A percentile compares a stretch with the other conserved stretches of the same genome.
These are phyloP conservation scores for Silene vulgaris DNA, from an alignment of 179 eudicot genomes.

Conservation along the genomic window DNA sequence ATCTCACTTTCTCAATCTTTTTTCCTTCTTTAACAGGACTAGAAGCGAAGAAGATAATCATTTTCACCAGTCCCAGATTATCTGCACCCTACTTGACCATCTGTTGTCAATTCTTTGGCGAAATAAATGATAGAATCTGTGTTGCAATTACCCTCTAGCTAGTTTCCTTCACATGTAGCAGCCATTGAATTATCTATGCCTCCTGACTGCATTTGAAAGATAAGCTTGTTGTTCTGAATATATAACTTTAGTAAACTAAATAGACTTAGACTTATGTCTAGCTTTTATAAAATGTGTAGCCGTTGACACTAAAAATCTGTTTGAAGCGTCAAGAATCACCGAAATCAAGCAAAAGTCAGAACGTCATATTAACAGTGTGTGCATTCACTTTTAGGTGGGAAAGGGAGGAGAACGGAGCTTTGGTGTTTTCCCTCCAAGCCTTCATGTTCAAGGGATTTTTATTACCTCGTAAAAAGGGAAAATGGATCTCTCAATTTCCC, in stretches of 20 bases:
- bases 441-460: background rate
- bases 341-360: background rate
- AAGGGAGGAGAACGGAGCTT: background rate
- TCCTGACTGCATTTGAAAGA: background rate
- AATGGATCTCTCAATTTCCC: background rate
- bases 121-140: background rate
- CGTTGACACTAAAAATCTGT: background rate
- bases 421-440: background rate
- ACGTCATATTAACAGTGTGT: background rate
- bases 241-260: too few species aligned
- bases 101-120: background rate
- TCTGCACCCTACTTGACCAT: background rate
- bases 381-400: background rate
- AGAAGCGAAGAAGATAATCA: background rate
- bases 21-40: background rate
- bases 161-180: slow-evolving; percentile 2
- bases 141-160: background rate
- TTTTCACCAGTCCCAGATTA: background rate
- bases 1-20: background rate
- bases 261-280: too few species aligned
- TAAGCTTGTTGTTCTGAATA: slow-evolving; percentile 5
- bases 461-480: background rate
- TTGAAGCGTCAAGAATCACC: background rate
- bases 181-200: background rate
- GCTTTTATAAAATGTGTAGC: background rate